These are phyloP conservation scores for Botrytis cinerea DNA, from an alignment of 2,329 filamentous ascomycete genomes.

Conservation along the genomic window DNA sequence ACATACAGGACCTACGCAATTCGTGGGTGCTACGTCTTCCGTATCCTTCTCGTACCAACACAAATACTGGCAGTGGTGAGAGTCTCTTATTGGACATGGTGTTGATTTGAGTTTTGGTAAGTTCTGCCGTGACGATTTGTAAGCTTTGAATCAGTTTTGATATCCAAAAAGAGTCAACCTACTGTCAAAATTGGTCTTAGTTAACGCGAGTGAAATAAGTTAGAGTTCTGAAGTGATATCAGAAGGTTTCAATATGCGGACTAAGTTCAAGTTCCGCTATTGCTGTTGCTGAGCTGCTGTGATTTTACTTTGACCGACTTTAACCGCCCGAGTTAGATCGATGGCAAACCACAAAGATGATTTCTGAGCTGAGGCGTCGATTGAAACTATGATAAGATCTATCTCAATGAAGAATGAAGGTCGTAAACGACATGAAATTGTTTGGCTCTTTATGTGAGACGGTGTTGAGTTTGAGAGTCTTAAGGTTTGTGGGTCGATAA, in stretches of 20 bases:
- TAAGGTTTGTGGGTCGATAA: background rate
- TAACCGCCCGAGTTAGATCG: no score
- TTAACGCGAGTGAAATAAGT: no score
- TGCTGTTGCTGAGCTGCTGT: background rate
- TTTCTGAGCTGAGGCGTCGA: background rate
- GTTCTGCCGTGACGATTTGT: background rate
- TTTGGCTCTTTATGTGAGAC: background rate
- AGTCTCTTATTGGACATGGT: no score
- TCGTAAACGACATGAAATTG: background rate
- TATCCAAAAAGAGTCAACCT: background rate
- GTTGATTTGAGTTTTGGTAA: background rate
- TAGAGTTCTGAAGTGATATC: background rate
- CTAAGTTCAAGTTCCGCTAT: no score
- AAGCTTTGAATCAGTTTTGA: background rate
- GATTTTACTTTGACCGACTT: no score
- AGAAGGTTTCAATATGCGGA: background rate
- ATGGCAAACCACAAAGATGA: background rate
- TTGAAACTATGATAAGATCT: background rate
- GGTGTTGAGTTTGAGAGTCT: background rate
- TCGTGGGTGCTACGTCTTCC: no score
- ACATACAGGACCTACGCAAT: no score
- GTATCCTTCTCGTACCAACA: no score
- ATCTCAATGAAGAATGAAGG: background rate
- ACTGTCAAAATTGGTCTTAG: background rate
- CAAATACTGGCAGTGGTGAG: no score